Conservation (phyloP, 805 yeast species). For the Tetrapisispora arboricola region DNA sequence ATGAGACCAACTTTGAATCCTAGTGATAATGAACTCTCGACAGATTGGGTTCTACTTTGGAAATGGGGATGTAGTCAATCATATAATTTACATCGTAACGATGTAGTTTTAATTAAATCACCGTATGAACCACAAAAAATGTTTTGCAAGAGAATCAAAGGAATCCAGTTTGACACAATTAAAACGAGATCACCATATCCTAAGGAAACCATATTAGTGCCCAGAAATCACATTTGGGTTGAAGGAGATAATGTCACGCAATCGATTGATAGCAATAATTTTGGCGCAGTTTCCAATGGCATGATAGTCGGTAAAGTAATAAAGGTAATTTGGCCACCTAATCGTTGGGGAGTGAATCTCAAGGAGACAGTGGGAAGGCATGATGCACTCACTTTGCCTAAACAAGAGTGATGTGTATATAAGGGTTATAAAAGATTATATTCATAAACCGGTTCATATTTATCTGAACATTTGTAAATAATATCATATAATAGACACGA, state of each 20-base stretch:
- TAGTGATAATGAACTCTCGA: constrained; percentile 33
- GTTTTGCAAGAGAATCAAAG: constrained; percentile 74
- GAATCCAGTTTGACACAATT: constrained; percentile 60
- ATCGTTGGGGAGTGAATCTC: constrained; percentile 35
- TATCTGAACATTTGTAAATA: neutral
- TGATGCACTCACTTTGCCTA: neutral
- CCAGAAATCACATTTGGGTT: constrained; percentile 82
- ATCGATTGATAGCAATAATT: constrained; percentile 75
- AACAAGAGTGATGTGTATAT: neutral
- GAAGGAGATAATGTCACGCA: constrained; percentile 83
- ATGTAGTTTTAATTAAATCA: constrained; percentile 66
- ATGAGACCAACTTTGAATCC: constrained; percentile 90
- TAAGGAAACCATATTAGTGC: constrained; percentile 47
- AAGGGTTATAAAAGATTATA: neutral
- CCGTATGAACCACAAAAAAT: constrained; percentile 71
- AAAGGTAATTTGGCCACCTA: constrained; percentile 59
- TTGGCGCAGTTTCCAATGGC: constrained; percentile 82
- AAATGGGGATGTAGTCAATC: constrained; percentile 47
- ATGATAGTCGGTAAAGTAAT: constrained; percentile 69
- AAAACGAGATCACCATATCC: constrained; percentile 56
- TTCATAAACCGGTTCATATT: neutral
- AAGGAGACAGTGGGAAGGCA: neutral
- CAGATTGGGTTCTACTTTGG: constrained; percentile 60
- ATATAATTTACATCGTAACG: constrained; percentile 44
- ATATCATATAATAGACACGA: too few relatives aligned